A percentile compares a stretch with the other conserved stretches of the same genome.
Evolutionary conservation across 129 eudicot genomes (phyloP).

Genomic region (Mikania micrantha): DNA sequence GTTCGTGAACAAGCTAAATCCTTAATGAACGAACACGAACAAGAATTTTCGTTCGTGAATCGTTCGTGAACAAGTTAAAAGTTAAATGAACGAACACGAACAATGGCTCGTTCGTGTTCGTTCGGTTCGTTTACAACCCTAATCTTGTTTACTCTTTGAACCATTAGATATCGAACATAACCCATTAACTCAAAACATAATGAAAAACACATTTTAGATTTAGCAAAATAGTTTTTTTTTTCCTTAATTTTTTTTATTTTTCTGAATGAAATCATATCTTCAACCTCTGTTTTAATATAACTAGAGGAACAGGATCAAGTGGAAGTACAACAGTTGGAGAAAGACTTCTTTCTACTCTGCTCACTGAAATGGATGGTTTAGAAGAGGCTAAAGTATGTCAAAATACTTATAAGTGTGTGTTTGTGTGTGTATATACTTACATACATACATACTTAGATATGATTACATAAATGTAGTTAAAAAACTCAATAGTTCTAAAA

Average conservation of each 20-base stretch:
- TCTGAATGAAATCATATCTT: not conserved
- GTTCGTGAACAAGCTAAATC: too few relatives aligned
- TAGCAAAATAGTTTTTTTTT: not conserved
- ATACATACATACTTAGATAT: not conserved
- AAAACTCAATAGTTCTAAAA: not conserved
- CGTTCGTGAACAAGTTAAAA: too few relatives aligned
- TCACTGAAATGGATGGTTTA: slow-evolving; percentile 99
- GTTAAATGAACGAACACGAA: too few relatives aligned
- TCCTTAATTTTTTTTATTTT: not conserved
- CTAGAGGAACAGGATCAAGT: slow-evolving; percentile 83
- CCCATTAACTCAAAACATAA: not conserved
- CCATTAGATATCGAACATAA: not conserved
- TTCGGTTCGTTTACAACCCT: too few relatives aligned
- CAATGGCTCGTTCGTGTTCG: too few relatives aligned
- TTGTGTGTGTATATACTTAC: too few relatives aligned
- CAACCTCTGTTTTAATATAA: not conserved
- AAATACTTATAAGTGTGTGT: not conserved
- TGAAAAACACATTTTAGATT: not conserved
- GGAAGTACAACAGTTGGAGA: slow-evolving; percentile 75
- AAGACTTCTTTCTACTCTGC: slow-evolving; percentile 83
- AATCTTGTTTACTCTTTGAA: not conserved
- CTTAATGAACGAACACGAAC: too few relatives aligned
- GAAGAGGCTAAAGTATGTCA: slow-evolving; percentile 83
- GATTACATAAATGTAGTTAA: not conserved
- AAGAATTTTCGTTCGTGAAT: too few relatives aligned